phyloP scores from a whole-genome alignment of 2,329 filamentous ascomycete genomes.

The Rhinocladiella mackenziei region DNA sequence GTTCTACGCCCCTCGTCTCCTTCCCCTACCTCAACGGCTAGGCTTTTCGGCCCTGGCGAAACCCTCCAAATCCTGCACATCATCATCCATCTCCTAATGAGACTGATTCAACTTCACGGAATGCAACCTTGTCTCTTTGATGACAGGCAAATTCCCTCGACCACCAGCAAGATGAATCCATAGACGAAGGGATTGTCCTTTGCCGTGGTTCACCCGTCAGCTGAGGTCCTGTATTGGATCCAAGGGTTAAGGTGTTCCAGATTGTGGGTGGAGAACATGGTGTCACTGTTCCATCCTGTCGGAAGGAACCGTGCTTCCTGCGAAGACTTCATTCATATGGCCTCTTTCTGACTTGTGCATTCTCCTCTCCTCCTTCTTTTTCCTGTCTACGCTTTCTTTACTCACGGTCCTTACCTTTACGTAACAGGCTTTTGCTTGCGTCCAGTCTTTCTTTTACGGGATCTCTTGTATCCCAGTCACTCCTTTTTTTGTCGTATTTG shows the following conservation, averaged over 20 bases:
- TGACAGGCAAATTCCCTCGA: no score
- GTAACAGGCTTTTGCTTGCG: conserved; percentile 25
- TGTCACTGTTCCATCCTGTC: conserved; percentile 9
- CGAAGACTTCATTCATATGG: conserved; percentile 20
- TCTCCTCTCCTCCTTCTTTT: conserved; percentile 16
- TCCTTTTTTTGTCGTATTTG: conserved; percentile 15
- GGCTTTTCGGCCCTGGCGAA: no score
- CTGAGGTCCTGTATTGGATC: conserved; percentile 11
- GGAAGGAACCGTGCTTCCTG: conserved; percentile 3
- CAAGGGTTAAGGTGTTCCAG: conserved; percentile 15
- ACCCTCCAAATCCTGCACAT: no score
- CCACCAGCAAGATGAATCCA: no score
- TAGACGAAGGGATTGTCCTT: no score
- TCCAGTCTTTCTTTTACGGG: conserved; percentile 27
- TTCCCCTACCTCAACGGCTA: no score
- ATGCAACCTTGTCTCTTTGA: no score
- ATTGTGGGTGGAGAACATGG: conserved; percentile 8
- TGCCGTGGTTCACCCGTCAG: conserved; percentile 3
- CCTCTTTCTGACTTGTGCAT: conserved; percentile 18
- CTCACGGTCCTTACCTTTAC: conserved; percentile 16
- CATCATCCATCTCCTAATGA: no score
- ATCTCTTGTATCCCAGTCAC: conserved; percentile 20
- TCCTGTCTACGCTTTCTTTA: conserved; percentile 11
- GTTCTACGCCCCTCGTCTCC: no score
- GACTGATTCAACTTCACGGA: no score